A percentile compares a stretch with the other conserved stretches of the same genome.
These are phyloP conservation scores for Fusarium udum DNA, from an alignment of 2,329 filamentous ascomycete species.

Conservation along the genomic window DNA sequence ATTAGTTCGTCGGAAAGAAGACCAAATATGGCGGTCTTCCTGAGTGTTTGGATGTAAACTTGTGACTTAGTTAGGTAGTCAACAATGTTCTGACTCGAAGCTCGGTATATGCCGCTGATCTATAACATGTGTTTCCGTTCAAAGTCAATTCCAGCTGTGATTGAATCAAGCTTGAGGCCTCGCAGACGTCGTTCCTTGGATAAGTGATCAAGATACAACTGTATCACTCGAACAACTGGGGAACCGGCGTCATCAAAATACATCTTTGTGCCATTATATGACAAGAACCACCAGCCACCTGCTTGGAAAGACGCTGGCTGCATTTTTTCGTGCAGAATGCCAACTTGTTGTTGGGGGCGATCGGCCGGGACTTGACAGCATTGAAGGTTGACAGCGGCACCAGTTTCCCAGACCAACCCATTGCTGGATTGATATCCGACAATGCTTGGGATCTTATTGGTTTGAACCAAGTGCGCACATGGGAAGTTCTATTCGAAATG, in stretches of 20 bases:
- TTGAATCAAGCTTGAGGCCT: not conserved
- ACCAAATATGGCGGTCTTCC: not conserved
- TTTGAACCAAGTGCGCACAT: not conserved
- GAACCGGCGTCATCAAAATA: constrained; percentile 16
- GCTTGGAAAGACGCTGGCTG: constrained; percentile 5
- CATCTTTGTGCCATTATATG: not conserved
- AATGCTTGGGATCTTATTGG: constrained; percentile 13
- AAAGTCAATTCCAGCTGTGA: not conserved
- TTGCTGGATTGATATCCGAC: constrained; percentile 26
- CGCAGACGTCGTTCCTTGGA: constrained; percentile 9
- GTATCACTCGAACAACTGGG: not conserved
- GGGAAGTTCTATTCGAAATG: not conserved
- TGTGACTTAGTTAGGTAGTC: not conserved
- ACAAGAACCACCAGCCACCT: not conserved
- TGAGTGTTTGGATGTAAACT: not conserved
- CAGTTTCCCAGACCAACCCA: constrained; percentile 21
- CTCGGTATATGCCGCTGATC: not conserved
- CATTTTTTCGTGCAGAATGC: not conserved
- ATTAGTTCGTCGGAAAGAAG: constrained; percentile 9
- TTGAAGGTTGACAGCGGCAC: constrained; percentile 15
- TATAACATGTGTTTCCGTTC: not conserved
- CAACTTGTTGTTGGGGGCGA: constrained; percentile 4
- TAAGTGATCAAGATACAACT: not conserved
- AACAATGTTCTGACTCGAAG: not conserved
- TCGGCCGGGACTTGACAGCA: constrained; percentile 27